Conservation (phyloP, 768 basidiomycete species). For the Boletus pseudopeckii region DNA sequence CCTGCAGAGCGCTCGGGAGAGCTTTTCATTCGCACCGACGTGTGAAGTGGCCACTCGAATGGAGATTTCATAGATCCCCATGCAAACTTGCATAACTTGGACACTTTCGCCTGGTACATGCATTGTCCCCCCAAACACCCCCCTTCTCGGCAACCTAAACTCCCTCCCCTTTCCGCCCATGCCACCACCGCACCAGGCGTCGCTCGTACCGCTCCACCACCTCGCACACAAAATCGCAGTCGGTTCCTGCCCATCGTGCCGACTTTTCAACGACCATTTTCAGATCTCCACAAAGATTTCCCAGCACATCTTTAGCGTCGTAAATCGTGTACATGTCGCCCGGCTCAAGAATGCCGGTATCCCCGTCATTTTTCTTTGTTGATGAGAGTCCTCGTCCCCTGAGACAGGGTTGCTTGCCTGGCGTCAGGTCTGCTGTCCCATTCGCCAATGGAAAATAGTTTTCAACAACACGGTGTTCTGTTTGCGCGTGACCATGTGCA, state of each 20-base stretch:
- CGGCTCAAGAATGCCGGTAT: constrained; percentile 36
- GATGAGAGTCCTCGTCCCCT: constrained; percentile 9
- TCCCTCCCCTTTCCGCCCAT: constrained; percentile 7
- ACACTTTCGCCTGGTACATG: background rate
- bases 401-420: background rate
- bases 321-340: constrained; percentile 65
- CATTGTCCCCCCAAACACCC: constrained; percentile 1
- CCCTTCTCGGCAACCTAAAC: constrained; percentile 12
- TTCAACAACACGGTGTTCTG: constrained; percentile 35
- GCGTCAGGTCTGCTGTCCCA: background rate
- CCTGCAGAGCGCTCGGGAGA: background rate
- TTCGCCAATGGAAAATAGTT: constrained; percentile 41
- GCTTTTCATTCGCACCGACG: constrained; percentile 7
- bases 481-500: constrained; percentile 2
- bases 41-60: constrained; percentile 4
- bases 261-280: constrained; percentile 49
- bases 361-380: constrained; percentile 4
- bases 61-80: constrained; percentile 1
- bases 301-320: constrained; percentile 62
- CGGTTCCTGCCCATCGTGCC: constrained; percentile 54
- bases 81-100: background rate
- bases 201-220: constrained; percentile 68
- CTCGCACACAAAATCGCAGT: constrained; percentile 45
- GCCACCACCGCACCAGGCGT: constrained; percentile 52
- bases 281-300: constrained; percentile 51